phyloP scores from a whole-genome alignment of 306 rosid species.

The Citrullus mucosospermus region DNA sequence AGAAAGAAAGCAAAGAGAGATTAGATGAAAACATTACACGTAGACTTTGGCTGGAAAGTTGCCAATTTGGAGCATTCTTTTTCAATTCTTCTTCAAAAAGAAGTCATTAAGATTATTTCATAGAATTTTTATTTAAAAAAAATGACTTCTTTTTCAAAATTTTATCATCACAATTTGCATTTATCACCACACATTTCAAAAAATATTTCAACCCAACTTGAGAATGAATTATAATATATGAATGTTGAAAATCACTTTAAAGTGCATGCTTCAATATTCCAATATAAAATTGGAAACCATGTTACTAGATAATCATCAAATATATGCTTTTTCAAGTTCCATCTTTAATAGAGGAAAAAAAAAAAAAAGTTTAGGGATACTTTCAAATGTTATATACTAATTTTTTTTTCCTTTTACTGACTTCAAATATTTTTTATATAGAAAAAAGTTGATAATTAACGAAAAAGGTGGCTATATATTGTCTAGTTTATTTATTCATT shows the following conservation, averaged over 20 bases:
- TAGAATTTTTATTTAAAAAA: neutral
- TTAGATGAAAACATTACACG: constrained; percentile 29
- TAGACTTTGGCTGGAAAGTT: constrained; percentile 50
- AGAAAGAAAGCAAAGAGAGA: neutral
- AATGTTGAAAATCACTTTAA: neutral
- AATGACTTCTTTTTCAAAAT: neutral
- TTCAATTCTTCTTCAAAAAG: constrained; percentile 13
- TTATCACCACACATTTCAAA: neutral
- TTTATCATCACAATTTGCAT: neutral
- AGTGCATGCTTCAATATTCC: neutral
- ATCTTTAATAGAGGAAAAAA: too few relatives aligned
- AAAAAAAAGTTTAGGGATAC: too few relatives aligned
- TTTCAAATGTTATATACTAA: too few relatives aligned
- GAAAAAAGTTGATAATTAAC: neutral
- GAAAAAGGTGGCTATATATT: too few relatives aligned
- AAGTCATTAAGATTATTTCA: constrained; percentile 22
- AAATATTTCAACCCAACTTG: neutral
- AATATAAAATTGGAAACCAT: neutral
- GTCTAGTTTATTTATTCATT: too few relatives aligned
- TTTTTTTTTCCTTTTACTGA: neutral
- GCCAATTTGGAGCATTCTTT: neutral
- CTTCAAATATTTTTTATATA: neutral
- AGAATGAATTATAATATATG: neutral
- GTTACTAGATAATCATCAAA: neutral
- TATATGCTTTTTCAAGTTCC: neutral